Evolutionary conservation across 352 stramenopile genomes (phyloP).

Genomic region (Thraustotheca clavata): DNA sequence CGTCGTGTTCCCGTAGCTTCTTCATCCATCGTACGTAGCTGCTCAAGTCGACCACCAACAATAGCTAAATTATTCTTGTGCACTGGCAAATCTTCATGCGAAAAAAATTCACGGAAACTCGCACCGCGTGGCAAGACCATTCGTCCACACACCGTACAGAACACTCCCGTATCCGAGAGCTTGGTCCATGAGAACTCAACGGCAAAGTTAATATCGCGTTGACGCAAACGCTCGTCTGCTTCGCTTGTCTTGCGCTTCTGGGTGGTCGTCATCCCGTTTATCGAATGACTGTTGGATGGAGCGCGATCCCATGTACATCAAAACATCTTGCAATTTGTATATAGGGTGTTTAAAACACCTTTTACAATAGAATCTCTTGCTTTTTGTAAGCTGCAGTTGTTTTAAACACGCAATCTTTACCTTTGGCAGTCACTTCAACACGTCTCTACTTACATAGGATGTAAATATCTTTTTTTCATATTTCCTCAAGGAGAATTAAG

Average conservation of each 20-base stretch:
- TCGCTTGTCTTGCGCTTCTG: not conserved
- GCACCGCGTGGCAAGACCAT: not conserved
- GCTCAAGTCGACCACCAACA: not conserved
- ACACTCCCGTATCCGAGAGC: not conserved
- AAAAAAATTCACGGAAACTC: slow-evolving; percentile 4
- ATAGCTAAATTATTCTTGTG: not conserved
- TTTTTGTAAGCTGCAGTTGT: no score
- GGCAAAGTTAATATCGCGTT: not conserved
- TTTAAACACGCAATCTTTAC: no score
- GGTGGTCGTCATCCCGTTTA: slow-evolving; percentile 6
- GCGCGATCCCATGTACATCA: not conserved
- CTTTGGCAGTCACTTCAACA: no score
- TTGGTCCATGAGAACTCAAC: not conserved
- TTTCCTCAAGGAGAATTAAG: no score
- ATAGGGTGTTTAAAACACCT: slow-evolving; percentile 4
- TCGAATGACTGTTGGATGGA: slow-evolving; percentile 4
- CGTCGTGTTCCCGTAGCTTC: not conserved
- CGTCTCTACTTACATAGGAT: no score
- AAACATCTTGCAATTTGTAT: slow-evolving; percentile 7
- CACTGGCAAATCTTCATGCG: not conserved
- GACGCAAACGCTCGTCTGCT: not conserved
- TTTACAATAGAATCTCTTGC: no score
- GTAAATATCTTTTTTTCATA: no score
- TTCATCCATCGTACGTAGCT: not conserved
- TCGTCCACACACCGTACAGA: not conserved